Evolutionary conservation across 805 yeast genomes (phyloP).

Genomic region (Lipomyces starkeyi): DNA sequence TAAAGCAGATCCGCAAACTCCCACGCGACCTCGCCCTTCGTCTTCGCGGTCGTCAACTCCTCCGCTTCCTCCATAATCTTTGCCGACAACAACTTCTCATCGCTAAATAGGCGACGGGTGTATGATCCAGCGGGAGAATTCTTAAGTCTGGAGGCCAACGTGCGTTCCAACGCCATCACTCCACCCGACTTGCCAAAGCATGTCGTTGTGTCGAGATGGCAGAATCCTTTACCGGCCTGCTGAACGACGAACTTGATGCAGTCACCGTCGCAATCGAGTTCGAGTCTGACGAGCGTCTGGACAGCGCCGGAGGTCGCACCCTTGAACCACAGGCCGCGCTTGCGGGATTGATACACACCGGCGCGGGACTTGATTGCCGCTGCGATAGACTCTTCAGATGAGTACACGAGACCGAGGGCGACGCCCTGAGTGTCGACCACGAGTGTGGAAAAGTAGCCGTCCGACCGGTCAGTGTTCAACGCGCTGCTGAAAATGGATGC

Average conservation of each 20-base stretch:
- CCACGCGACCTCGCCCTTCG: conserved; percentile 80
- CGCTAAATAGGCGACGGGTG: conserved; percentile 84
- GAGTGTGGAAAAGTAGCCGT: conserved; percentile 83
- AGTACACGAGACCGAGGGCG: conserved; percentile 88
- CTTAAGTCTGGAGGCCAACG: conserved; percentile 64
- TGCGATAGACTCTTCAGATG: conserved; percentile 78
- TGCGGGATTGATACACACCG: conserved; percentile 93
- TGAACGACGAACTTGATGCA: conserved; percentile 85
- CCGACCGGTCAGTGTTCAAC: conserved; percentile 74
- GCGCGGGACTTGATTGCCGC: conserved; percentile 80
- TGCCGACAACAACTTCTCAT: conserved; percentile 75
- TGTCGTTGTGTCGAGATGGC: conserved; percentile 80
- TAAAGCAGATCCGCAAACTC: conserved; percentile 92
- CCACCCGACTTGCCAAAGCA: conserved; percentile 83
- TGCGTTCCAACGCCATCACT: conserved; percentile 66
- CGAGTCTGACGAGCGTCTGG: conserved; percentile 70
- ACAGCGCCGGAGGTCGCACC: conserved; percentile 97
- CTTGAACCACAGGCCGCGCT: conserved; percentile 91
- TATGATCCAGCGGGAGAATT: conserved; percentile 93
- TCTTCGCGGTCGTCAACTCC: conserved; percentile 84
- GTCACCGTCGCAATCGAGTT: conserved; percentile 90
- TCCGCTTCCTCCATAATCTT: conserved; percentile 96
- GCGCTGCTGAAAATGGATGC: conserved; percentile 29
- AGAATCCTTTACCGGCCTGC: conserved; percentile 87
- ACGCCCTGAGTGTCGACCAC: conserved; percentile 73